Percentiles rank a stretch among this genome's conserved stretches.
Conservation (phyloP, 805 yeast species). For the Teunomyces tritomae region DNA sequence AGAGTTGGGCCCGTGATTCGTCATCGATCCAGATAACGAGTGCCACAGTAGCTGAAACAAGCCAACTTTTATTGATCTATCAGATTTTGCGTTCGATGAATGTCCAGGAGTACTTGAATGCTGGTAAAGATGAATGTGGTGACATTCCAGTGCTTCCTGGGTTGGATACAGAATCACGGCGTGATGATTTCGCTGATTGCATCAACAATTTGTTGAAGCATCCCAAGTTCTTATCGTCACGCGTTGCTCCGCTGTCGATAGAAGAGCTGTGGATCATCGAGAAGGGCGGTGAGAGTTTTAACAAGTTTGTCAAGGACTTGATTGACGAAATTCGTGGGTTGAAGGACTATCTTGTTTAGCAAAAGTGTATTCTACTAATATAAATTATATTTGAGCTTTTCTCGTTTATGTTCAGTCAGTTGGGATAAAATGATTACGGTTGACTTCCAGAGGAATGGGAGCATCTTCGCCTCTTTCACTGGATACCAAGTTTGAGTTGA, state of each 20-base stretch:
- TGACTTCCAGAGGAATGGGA: constrained; percentile 38
- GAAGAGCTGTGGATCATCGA: constrained; percentile 65
- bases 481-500: constrained; percentile 16
- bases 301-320: constrained; percentile 42
- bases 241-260: constrained; percentile 58
- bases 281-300: constrained; percentile 34
- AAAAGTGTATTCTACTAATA: not conserved
- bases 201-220: constrained; percentile 76
- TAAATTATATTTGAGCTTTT: not conserved
- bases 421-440: constrained; percentile 9
- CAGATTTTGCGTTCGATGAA: constrained; percentile 54
- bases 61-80: constrained; percentile 63
- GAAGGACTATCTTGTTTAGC: constrained; percentile 37
- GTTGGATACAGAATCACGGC: constrained; percentile 55
- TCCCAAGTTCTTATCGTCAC: constrained; percentile 75
- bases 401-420: constrained; percentile 8
- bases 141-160: constrained; percentile 51
- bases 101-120: constrained; percentile 44
- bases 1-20: constrained; percentile 66
- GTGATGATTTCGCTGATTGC: constrained; percentile 57
- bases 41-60: constrained; percentile 38
- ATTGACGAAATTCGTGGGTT: constrained; percentile 52
- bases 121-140: constrained; percentile 14
- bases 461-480: constrained; percentile 23
- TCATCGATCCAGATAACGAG: constrained; percentile 37